These are phyloP conservation scores for Solanum lycopersicoides DNA, from an alignment of 257 asterid genomes.

Conservation along the genomic window DNA sequence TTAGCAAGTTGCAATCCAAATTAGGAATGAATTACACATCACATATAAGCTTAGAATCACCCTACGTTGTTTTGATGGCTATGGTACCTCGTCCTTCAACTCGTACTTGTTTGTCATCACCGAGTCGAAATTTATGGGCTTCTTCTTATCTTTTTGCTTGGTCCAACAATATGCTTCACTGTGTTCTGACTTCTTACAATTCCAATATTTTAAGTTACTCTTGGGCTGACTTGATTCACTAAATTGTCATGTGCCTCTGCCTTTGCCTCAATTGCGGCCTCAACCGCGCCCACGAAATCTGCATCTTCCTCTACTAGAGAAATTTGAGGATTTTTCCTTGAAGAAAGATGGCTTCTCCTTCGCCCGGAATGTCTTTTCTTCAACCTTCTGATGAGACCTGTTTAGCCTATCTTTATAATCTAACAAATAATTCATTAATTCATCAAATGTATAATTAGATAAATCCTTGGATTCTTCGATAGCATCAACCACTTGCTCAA, in stretches of 20 bases:
- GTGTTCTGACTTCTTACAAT: background rate
- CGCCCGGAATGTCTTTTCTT: too few species aligned
- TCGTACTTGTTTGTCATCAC: background rate
- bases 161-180: background rate
- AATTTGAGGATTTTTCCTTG: background rate
- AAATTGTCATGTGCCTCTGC: too few species aligned
- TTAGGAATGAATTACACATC: background rate
- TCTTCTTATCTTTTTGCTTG: background rate
- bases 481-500: too few species aligned
- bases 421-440: too few species aligned
- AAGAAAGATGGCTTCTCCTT: too few species aligned
- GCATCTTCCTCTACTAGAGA: background rate
- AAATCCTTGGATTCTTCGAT: too few species aligned
- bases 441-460: too few species aligned
- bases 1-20: background rate
- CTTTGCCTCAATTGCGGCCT: background rate
- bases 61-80: background rate
- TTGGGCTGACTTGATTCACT: background rate
- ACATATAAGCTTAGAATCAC: too few species aligned
- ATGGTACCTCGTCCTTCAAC: background rate
- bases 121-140: background rate
- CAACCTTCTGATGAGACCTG: too few species aligned
- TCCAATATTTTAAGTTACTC: background rate
- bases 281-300: background rate
- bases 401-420: too few species aligned